These are phyloP conservation scores for Cercospora janseana DNA, from an alignment of 2,329 filamentous ascomycete genomes.

Conservation along the genomic window DNA sequence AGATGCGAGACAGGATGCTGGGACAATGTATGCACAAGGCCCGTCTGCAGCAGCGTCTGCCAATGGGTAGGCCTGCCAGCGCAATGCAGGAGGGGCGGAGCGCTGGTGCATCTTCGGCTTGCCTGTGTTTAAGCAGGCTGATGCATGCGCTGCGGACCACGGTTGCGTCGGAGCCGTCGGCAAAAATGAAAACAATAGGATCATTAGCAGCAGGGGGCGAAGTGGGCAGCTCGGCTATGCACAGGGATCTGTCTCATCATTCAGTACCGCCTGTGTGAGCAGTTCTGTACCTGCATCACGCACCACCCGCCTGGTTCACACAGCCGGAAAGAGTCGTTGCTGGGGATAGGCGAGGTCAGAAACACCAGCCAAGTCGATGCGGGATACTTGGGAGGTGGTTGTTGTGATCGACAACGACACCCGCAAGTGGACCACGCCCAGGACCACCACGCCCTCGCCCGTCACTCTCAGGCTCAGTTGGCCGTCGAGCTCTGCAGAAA, in stretches of 20 bases:
- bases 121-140: constrained; percentile 14
- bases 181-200: constrained; percentile 20
- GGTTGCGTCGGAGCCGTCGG: constrained; percentile 11
- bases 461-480: neutral
- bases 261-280: constrained; percentile 19
- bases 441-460: neutral
- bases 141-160: constrained; percentile 20
- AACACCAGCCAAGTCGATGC: neutral
- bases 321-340: constrained; percentile 1
- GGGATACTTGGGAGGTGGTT: constrained; percentile 10
- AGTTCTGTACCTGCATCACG: constrained; percentile 22
- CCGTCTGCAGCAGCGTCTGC: constrained; percentile 18
- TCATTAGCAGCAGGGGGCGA: constrained; percentile 8
- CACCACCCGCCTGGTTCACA: constrained; percentile 18
- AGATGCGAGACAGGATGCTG: constrained; percentile 13
- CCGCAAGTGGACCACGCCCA: neutral
- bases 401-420: constrained; percentile 17
- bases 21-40: constrained; percentile 20
- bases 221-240: constrained; percentile 1
- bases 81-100: constrained; percentile 17
- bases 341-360: neutral
- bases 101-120: constrained; percentile 17
- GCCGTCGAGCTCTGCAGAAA: neutral
- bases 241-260: constrained; percentile 19
- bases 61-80: constrained; percentile 20